Base-by-base conservation (phyloP, 495 filamentous ascomycete species). In the Sordaria brevicollis region DNA sequence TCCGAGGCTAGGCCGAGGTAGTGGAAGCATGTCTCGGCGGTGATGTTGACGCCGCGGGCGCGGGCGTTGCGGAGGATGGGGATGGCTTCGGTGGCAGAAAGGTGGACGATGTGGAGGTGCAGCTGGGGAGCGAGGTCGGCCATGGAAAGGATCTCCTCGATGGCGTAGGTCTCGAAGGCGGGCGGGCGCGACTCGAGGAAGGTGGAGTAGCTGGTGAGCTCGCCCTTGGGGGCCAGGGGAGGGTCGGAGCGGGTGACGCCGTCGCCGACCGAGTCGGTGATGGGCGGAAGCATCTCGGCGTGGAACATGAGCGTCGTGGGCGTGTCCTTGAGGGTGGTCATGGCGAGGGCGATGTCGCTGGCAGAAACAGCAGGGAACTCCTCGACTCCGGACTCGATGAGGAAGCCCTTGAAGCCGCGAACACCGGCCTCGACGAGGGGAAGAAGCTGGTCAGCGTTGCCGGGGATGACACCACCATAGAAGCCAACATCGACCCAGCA, bases 401-500 rank as follows among this genome's bases (percentile, higher is more conserved):
- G 81, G 80, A 99, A 99, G 11, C 95, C 94, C 82, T 99, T 99
- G 86, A 99, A 99, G 39, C 95, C 95, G 54, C 93, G 85, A 31
- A 97, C 95, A 66, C 95, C 95, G 41, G 88, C 89, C 68, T 92
- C 82, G 29, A 97, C 91, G 17, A 99, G 85, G 4, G 88, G 89
- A 71, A 93, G 88, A 38, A 99, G 81, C 74, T 98, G 89, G 25
- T 84, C 78, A 13, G 89, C 86, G 76, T 99, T 99, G 25, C 95
- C 95, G 13, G 95, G 95, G 72, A 99, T 89, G 65, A 99, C 88
- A 39, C 95, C 95, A 43, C 95, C 95, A 76, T 99, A 99, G 82
- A 99, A 98, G 66, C 95, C 95, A 37, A 98, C 95, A 77, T 99
- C 95, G 21, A 98, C 92, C 95, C 95, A 99, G 82, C 95, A 98